phyloP scores from a whole-genome alignment of 225 moss, liverwort and hornwort species.

The Antitrichia curtipendula region DNA sequence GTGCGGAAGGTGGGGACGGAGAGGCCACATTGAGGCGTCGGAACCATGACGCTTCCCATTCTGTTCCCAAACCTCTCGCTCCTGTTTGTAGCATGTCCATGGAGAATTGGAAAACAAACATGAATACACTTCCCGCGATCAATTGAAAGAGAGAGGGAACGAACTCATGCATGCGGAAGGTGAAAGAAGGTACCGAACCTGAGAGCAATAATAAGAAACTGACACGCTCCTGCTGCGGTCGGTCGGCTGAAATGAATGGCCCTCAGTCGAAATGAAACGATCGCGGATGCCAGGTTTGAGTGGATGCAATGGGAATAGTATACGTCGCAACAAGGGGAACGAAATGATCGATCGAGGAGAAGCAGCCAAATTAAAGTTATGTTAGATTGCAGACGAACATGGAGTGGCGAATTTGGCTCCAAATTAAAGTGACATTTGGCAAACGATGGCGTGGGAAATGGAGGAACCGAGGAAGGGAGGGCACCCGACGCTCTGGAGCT shows the following conservation, averaged over 20 bases:
- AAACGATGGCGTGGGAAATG: background rate
- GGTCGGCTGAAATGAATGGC: background rate
- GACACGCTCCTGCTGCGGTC: background rate
- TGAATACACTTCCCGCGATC: background rate
- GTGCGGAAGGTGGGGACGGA: background rate
- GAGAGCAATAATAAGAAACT: background rate
- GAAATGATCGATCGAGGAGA: background rate
- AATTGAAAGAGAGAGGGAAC: background rate
- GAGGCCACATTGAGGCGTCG: constrained; percentile 3
- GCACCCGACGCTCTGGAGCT: background rate
- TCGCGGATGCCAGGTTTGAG: background rate
- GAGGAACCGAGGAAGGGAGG: background rate
- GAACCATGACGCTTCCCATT: constrained; percentile 4
- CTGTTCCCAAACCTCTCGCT: background rate
- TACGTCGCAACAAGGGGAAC: background rate
- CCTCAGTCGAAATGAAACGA: background rate
- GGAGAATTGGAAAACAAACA: background rate
- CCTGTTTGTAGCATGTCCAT: background rate
- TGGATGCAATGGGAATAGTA: background rate
- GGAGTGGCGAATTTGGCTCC: background rate
- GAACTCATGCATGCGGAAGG: background rate
- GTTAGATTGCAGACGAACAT: background rate
- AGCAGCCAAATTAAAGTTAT: background rate
- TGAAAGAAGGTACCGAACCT: background rate
- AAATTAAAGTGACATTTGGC: background rate